These are phyloP conservation scores for Lipomyces yamanashiensis DNA, from an alignment of 805 yeast genomes.

Conservation along the genomic window DNA sequence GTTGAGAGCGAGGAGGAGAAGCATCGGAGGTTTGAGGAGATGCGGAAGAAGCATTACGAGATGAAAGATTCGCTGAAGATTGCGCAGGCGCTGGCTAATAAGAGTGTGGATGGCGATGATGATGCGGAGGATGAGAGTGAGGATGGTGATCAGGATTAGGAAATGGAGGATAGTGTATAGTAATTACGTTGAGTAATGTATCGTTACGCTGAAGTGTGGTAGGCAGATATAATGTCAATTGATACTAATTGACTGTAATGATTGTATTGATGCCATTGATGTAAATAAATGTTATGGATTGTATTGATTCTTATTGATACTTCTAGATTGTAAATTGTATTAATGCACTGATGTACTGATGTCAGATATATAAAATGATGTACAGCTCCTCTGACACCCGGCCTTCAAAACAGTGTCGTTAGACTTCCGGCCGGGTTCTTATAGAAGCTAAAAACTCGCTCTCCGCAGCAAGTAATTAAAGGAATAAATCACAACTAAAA, in stretches of 20 bases:
- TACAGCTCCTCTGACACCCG: conserved; percentile 40
- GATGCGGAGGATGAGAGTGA: conserved; percentile 17
- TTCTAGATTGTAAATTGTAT: too few species aligned
- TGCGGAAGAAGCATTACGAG: conserved; percentile 81
- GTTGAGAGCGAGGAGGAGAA: conserved; percentile 55
- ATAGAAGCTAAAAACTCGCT: conserved; percentile 11
- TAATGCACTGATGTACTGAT: neutral
- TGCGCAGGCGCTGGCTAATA: conserved; percentile 40
- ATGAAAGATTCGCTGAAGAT: conserved; percentile 44
- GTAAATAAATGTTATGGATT: too few species aligned
- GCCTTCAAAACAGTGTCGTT: conserved; percentile 26
- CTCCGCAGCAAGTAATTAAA: conserved; percentile 17
- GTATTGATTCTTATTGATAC: neutral
- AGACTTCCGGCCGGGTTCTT: conserved; percentile 39
- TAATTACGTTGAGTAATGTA: neutral
- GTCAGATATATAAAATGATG: conserved; percentile 6
- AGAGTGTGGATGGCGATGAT: conserved; percentile 27
- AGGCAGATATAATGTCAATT: neutral
- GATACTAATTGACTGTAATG: too few species aligned
- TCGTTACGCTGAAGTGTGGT: too few species aligned
- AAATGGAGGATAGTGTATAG: neutral
- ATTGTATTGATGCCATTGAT: neutral
- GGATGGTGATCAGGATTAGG: too few species aligned
- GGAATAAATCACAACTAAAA: conserved; percentile 11
- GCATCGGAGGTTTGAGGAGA: conserved; percentile 72